Evolutionary conservation across 2,329 filamentous ascomycete species (phyloP).

Genomic region (Immersiporthe knoxdaviesiana): DNA sequence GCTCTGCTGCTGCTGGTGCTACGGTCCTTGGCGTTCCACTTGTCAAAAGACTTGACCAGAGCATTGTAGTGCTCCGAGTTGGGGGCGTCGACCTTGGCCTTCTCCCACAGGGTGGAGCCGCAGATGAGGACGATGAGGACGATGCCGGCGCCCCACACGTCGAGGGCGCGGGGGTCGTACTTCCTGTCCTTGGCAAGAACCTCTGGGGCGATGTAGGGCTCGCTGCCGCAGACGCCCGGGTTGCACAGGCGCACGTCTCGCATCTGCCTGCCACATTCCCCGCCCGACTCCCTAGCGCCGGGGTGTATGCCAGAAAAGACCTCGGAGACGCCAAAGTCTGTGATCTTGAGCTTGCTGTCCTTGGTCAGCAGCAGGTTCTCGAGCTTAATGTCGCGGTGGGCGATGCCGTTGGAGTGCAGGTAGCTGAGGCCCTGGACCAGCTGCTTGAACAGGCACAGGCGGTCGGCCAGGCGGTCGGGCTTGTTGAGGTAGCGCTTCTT

Average conservation of each 20-base stretch:
- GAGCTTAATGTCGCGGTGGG: slow-evolving; percentile 88
- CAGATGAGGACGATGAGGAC: slow-evolving; percentile 80
- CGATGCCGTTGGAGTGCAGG: slow-evolving; percentile 81
- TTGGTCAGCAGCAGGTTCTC: slow-evolving; percentile 82
- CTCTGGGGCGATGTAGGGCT: slow-evolving; percentile 87
- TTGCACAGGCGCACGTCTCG: slow-evolving; percentile 70
- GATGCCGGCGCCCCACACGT: slow-evolving; percentile 85
- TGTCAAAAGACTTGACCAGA: slow-evolving; percentile 69
- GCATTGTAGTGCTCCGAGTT: slow-evolving; percentile 64
- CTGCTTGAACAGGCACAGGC: slow-evolving; percentile 87
- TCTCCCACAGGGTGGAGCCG: slow-evolving; percentile 73
- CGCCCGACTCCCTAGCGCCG: slow-evolving; percentile 71
- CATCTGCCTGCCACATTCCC: slow-evolving; percentile 75
- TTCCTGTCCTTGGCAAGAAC: slow-evolving; percentile 69
- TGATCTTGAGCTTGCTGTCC: slow-evolving; percentile 84
- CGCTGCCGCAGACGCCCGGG: slow-evolving; percentile 81
- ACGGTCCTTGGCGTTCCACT: slow-evolving; percentile 62
- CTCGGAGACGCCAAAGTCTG: slow-evolving; percentile 88
- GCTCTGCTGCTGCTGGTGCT: too few relatives aligned
- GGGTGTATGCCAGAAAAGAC: slow-evolving; percentile 84
- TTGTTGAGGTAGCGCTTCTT: slow-evolving; percentile 70
- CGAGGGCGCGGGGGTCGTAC: slow-evolving; percentile 76
- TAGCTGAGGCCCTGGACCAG: slow-evolving; percentile 81
- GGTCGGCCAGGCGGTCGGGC: slow-evolving; percentile 65
- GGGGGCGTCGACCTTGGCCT: slow-evolving; percentile 55